phyloP scores from a whole-genome alignment of 2,329 filamentous ascomycete species.

The Arthrobotrys conoides region DNA sequence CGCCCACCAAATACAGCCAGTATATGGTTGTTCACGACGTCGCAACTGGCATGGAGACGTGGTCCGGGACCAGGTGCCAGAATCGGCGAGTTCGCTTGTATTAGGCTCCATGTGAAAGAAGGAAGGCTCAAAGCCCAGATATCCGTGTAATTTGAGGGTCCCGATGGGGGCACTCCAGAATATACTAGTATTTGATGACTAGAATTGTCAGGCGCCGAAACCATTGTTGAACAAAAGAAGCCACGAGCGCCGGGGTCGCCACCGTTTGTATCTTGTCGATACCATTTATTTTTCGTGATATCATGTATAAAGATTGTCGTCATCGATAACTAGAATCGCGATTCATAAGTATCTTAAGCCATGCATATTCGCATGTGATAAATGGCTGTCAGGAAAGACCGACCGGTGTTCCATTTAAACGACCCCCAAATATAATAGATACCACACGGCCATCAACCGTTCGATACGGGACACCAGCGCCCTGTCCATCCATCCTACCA shows the following conservation, averaged over 20 bases:
- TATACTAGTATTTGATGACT: constrained; percentile 50
- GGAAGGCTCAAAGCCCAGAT: constrained; percentile 47
- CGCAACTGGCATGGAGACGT: constrained; percentile 38
- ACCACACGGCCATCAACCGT: constrained; percentile 34
- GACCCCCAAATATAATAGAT: constrained; percentile 45
- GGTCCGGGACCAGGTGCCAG: constrained; percentile 30
- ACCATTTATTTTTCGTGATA: constrained; percentile 47
- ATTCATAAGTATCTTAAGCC: background rate
- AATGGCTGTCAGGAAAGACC: background rate
- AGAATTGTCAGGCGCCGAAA: constrained; percentile 44
- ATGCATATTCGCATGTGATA: no score
- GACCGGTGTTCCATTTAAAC: constrained; percentile 46
- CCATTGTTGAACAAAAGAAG: constrained; percentile 39
- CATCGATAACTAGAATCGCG: constrained; percentile 31
- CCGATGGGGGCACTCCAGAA: constrained; percentile 23
- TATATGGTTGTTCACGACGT: constrained; percentile 44
- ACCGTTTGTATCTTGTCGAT: constrained; percentile 40
- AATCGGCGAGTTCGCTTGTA: constrained; percentile 39
- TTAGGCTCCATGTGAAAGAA: constrained; percentile 45
- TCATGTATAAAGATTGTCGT: constrained; percentile 45
- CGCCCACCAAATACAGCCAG: constrained; percentile 36
- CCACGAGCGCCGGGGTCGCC: constrained; percentile 30
- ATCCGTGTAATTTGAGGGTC: constrained; percentile 18
- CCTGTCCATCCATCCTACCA: constrained; percentile 50
- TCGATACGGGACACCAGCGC: constrained; percentile 34